Conservation (phyloP, 441 rosid species). For the Gossypium davidsonii region DNA sequence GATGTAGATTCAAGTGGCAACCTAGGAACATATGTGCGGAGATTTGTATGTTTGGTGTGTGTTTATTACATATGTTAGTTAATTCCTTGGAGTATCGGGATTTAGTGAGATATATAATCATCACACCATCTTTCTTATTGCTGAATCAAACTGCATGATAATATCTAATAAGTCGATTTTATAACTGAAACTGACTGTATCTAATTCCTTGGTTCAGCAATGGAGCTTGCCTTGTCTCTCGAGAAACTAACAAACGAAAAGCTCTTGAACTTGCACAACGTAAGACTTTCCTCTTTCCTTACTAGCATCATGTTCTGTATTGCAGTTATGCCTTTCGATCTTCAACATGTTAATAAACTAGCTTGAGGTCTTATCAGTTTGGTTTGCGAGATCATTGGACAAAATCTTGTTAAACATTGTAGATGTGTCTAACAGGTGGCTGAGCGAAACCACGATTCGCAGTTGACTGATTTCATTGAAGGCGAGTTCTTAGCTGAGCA, state of each 20-base stretch:
- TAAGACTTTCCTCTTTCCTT: constrained; percentile 19
- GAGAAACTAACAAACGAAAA: constrained; percentile 66
- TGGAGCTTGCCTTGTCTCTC: constrained; percentile 64
- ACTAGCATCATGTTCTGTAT: neutral
- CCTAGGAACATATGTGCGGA: neutral
- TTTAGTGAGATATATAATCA: neutral
- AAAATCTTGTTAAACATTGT: neutral
- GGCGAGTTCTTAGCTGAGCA: constrained; percentile 45
- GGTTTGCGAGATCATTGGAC: neutral
- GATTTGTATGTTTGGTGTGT: neutral
- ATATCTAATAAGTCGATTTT: neutral
- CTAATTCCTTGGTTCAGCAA: constrained; percentile 32
- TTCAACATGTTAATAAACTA: neutral
- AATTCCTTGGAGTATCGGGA: neutral
- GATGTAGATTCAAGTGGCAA: neutral
- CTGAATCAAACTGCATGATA: neutral
- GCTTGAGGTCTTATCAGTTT: neutral
- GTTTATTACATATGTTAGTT: neutral
- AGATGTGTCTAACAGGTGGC: constrained; percentile 36
- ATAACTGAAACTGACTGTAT: neutral
- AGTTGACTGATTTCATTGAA: constrained; percentile 50
- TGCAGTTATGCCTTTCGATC: too few species aligned
- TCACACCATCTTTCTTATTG: neutral
- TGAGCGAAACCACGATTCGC: constrained; percentile 35
- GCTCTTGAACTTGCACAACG: constrained; percentile 53